Base-by-base conservation (phyloP, 1,284 basidiomycete genomes). In the Leccinum variabile region DNA sequence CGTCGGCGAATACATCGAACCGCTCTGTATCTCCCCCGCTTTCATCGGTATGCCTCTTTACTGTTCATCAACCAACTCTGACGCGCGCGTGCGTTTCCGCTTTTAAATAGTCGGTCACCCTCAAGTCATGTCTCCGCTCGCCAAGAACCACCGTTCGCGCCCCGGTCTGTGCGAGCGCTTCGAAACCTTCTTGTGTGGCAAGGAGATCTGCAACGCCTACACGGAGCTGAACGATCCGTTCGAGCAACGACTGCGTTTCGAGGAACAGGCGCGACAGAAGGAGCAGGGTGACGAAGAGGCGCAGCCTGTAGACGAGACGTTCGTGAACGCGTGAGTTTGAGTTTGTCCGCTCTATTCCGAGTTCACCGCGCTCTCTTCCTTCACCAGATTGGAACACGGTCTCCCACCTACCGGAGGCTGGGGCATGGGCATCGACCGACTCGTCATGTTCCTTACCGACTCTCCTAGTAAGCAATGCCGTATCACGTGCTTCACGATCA, bases 201-300 rank as follows among this genome's bases (percentile, higher is more conserved):
- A 98, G 85, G 97, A 98, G 80, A 91, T 98, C 77, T 96, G 94
- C 81, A 97, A 97, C 72, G 94, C 95, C 41, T 97, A 99, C 78
- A 99, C 97, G 49, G 97, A 99, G 84, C 87, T 99, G 83, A 98
- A 97, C 80, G 95, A 97, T 79, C 95, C 95, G 1, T 97, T 97
- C 75, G 95, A 98, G 77, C 97, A 99, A 80, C 85, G 95, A 28
- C 82, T 95, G 71, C 89, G 96, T 70, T 99, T 99, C 79, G 94
- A 97, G 79, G 97, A 99, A 79, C 94, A 96, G 84, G 83, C 86
- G 61, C 84, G 88, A 71, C 97, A 99, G 80, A 98, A 98, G 88
- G 94, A 95, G 63, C 88, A 90, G 64, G 97, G 97, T 65, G 97
- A 99, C 73, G 97, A 99, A 63, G 97, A 99, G 79, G 97, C 97